A percentile compares a stretch with the other conserved stretches of the same genome.
Evolutionary conservation across 257 asterid genomes (phyloP).

Genomic region (Capsicum pubescens): DNA sequence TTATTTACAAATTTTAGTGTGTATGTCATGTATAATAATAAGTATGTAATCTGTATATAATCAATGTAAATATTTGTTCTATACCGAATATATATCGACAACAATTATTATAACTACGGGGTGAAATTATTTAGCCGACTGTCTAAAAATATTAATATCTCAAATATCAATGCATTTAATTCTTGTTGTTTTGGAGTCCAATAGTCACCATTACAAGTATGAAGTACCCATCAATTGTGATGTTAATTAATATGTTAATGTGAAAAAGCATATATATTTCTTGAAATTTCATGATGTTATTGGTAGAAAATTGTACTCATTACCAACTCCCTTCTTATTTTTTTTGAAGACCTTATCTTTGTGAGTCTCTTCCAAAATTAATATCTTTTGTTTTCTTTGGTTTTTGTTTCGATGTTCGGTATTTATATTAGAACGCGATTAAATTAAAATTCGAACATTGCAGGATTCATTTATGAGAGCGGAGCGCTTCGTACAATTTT

Average conservation of each 20-base stretch:
- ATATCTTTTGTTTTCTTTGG: fast-evolving
- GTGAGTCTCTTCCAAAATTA: not conserved
- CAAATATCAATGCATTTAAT: not conserved
- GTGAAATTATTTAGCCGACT: not conserved
- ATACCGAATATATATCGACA: not conserved
- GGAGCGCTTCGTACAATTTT: not conserved
- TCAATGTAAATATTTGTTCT: not conserved
- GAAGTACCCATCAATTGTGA: not conserved
- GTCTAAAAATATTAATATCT: not conserved
- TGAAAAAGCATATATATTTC: not conserved
- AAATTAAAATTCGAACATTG: not conserved
- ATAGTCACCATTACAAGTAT: constrained; percentile 25
- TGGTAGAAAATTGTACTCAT: not conserved
- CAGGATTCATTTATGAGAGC: fast-evolving
- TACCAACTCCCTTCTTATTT: not conserved
- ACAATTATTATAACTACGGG: too few relatives aligned
- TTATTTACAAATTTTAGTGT: not conserved
- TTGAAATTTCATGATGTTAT: not conserved
- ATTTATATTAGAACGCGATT: not conserved
- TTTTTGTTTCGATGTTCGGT: fast-evolving
- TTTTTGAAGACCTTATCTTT: not conserved
- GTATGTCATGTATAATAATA: not conserved
- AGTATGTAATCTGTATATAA: not conserved
- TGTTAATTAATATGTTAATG: not conserved
- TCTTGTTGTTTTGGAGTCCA: not conserved